Evolutionary conservation across 805 yeast genomes (phyloP), one percentile per base, ranked within the genome.

Genomic region (Saccharomycopsis vini): DNA sequence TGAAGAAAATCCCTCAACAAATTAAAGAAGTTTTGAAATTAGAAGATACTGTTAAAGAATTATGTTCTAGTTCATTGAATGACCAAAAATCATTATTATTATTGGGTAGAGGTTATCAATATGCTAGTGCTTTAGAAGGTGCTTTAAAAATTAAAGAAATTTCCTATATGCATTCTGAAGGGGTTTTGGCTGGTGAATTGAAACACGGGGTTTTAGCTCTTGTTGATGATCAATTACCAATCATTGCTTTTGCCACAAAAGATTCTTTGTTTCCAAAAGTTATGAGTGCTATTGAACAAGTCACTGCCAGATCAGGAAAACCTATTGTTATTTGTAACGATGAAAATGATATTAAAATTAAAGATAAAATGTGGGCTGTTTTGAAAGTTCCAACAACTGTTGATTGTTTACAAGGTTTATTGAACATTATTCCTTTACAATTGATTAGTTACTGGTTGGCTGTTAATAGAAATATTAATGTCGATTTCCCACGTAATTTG

Each of bases 121-220:
- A 74, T 63, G 98, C 99, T 12, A 81, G 95, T 51, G 97, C 98
- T 20, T 73, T 92, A 57, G 99, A 92, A 68, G 98, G 98, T 61
- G 98, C 99, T 10, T 76, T 92, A 59, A 92, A 92, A 69, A 90
- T 92, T 62, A 92, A 92, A 69, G 99, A 92, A 66, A 92, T 92
- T 51, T 90, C 97, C 2, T 92, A 92, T 64, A 92, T 92, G 87
- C 99, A 92, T 64, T 87, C 97, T 18, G 99, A 92, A 69, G 99
- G 98, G 71, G 95, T 92, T 43, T 78, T 92, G 53, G 98, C 99
- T 19, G 99, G 98, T 63, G 99, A 92, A 68, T 78, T 92, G 67
- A 92, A 92, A 66, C 99, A 92, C 62, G 99, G 99, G 67, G 95
- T 87, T 26, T 75, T 92, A 58, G 99, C 99, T 5, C 73, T 92